These are phyloP conservation scores for Macrolepiota albuminosa DNA, from an alignment of 768 basidiomycete genomes.

Conservation along the genomic window DNA sequence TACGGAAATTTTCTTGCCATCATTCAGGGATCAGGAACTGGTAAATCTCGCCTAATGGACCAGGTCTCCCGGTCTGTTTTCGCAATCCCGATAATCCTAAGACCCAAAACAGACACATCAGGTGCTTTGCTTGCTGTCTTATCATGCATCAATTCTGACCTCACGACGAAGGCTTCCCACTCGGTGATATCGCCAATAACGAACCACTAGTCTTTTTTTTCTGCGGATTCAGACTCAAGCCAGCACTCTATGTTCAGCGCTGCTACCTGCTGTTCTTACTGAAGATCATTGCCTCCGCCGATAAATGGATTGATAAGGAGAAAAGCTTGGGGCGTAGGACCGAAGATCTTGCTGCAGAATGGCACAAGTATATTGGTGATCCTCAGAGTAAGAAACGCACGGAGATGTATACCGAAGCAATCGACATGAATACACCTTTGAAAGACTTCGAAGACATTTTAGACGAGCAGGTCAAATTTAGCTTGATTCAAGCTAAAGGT, in stretches of 20 bases:
- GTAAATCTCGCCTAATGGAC: background rate
- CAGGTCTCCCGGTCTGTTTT: background rate
- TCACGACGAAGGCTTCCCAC: background rate
- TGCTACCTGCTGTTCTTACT: background rate
- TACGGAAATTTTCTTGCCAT: background rate
- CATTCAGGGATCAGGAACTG: background rate
- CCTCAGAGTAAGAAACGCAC: background rate
- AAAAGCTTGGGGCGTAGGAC: background rate
- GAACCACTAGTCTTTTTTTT: background rate
- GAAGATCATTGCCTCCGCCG: background rate
- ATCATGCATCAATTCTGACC: background rate
- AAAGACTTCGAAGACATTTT: background rate
- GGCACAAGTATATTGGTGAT: background rate
- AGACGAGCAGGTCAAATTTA: background rate
- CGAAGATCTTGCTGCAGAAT: background rate
- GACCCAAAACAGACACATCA: background rate
- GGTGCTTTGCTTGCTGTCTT: background rate
- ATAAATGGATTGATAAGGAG: background rate
- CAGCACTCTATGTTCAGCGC: background rate
- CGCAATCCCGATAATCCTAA: background rate
- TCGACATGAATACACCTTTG: background rate
- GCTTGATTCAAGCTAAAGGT: background rate
- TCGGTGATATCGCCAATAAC: background rate
- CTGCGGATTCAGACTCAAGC: too few relatives aligned
- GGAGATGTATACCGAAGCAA: background rate